phyloP scores from a whole-genome alignment of 2,329 filamentous ascomycete species.

The Penicillium sp. region DNA sequence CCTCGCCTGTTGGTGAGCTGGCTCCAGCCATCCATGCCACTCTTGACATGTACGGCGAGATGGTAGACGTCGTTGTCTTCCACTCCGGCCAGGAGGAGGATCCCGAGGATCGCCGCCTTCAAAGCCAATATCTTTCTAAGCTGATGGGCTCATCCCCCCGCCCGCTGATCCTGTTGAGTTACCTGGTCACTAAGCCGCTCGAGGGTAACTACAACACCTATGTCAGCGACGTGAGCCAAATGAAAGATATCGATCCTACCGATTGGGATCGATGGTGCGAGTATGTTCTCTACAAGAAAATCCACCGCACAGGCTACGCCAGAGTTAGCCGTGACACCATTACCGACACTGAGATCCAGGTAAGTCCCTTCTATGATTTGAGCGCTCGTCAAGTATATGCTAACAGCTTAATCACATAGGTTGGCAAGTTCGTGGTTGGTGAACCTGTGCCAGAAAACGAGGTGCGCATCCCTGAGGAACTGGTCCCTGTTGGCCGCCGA shows the following conservation, averaged over 20 bases:
- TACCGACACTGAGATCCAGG: constrained; percentile 95
- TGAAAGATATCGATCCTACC: constrained; percentile 88
- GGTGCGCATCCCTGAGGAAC: constrained; percentile 67
- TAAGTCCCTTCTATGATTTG: constrained; percentile 37
- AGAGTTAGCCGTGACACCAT: constrained; percentile 86
- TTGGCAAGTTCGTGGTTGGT: constrained; percentile 90
- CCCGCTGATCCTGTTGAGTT: constrained; percentile 82
- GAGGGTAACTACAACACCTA: constrained; percentile 97
- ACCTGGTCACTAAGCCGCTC: constrained; percentile 85
- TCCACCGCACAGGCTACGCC: constrained; percentile 85
- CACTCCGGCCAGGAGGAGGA: constrained; percentile 98
- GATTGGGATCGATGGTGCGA: constrained; percentile 99
- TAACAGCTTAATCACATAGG: constrained; percentile 41
- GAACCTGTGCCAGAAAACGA: constrained; percentile 64
- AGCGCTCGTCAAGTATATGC: neutral
- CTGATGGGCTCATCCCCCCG: constrained; percentile 82
- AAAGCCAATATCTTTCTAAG: constrained; percentile 80
- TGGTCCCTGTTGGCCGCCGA: constrained; percentile 73
- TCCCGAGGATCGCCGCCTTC: constrained; percentile 81
- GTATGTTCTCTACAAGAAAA: constrained; percentile 92
- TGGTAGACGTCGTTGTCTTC: constrained; percentile 95
- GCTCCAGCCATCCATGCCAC: constrained; percentile 97
- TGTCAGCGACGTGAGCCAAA: constrained; percentile 80
- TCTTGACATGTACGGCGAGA: constrained; percentile 83
- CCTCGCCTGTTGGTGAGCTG: constrained; percentile 89